phyloP scores from a whole-genome alignment of 108 stramenopile genomes.

The Hondaea fermentalgiana region DNA sequence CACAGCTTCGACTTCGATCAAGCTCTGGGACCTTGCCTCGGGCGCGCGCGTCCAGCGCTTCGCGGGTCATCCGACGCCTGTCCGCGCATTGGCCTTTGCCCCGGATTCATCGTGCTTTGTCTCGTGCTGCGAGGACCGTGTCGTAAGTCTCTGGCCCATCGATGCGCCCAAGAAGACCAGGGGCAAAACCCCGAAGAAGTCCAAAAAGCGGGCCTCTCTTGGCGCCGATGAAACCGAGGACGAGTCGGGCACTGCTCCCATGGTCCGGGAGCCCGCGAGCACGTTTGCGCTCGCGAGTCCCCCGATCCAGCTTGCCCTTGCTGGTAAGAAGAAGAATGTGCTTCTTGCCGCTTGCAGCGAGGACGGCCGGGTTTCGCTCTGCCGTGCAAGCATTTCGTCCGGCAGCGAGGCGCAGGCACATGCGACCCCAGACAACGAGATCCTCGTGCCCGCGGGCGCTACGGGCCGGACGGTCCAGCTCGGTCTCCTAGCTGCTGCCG shows the following conservation, averaged over 20 bases:
- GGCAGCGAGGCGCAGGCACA: background rate
- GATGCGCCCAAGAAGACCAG: background rate
- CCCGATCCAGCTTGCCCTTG: background rate
- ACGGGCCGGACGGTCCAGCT: background rate
- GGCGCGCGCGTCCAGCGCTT: background rate
- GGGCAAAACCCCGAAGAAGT: background rate
- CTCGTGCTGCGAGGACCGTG: slow-evolving; percentile 6
- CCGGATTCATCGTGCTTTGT: background rate
- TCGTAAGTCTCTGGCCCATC: background rate
- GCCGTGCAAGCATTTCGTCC: background rate
- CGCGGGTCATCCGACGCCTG: background rate
- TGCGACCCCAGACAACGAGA: background rate
- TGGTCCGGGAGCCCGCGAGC: background rate
- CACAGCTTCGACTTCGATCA: background rate
- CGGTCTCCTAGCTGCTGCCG: background rate
- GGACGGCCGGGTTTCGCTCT: background rate
- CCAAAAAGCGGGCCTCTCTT: background rate
- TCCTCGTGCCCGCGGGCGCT: background rate
- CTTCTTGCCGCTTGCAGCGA: background rate
- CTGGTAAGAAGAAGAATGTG: background rate
- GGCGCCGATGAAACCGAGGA: background rate
- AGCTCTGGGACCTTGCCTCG: background rate
- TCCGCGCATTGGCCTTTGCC: background rate
- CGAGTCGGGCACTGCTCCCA: background rate
- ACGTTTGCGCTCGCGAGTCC: background rate